Conservation (phyloP, 2,329 filamentous ascomycete genomes). For the Talaromyces amestolkiae region DNA sequence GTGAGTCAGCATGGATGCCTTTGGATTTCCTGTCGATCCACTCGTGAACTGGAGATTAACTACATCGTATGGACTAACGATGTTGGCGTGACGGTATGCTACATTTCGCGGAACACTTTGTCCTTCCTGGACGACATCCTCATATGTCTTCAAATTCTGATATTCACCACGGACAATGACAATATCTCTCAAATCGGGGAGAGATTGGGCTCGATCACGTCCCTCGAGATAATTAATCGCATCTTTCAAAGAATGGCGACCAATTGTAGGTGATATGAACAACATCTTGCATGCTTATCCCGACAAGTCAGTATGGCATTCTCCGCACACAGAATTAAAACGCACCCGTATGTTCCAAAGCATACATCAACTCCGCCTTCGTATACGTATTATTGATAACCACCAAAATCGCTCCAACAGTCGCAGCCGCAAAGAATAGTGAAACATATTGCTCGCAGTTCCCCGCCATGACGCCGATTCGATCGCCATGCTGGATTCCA, state of each 20-base stretch:
- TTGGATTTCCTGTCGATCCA: conserved; percentile 71
- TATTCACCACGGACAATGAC: conserved; percentile 60
- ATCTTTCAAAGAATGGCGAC: conserved; percentile 51
- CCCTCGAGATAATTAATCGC: conserved; percentile 58
- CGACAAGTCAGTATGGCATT: neutral
- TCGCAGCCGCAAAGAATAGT: conserved; percentile 69
- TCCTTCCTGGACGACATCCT: conserved; percentile 56
- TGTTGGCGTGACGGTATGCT: conserved; percentile 54
- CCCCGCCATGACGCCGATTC: conserved; percentile 70
- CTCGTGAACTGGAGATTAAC: conserved; percentile 74
- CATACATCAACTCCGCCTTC: conserved; percentile 67
- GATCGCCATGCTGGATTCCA: conserved; percentile 66
- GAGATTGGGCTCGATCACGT: conserved; percentile 26
- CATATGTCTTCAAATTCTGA: conserved; percentile 59
- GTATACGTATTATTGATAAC: conserved; percentile 84
- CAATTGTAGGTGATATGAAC: conserved; percentile 69
- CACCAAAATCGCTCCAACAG: conserved; percentile 66
- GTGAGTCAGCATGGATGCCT: conserved; percentile 72
- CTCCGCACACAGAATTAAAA: neutral
- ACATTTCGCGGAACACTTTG: conserved; percentile 49
- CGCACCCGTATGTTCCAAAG: conserved; percentile 66
- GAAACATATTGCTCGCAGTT: conserved; percentile 60
- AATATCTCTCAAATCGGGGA: conserved; percentile 46
- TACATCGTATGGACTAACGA: conserved; percentile 63
- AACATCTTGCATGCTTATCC: conserved; percentile 64